Percentiles rank a stretch among this genome's conserved stretches.
Conservation (phyloP, 768 basidiomycete genomes). For the Cubamyces lactineus region DNA sequence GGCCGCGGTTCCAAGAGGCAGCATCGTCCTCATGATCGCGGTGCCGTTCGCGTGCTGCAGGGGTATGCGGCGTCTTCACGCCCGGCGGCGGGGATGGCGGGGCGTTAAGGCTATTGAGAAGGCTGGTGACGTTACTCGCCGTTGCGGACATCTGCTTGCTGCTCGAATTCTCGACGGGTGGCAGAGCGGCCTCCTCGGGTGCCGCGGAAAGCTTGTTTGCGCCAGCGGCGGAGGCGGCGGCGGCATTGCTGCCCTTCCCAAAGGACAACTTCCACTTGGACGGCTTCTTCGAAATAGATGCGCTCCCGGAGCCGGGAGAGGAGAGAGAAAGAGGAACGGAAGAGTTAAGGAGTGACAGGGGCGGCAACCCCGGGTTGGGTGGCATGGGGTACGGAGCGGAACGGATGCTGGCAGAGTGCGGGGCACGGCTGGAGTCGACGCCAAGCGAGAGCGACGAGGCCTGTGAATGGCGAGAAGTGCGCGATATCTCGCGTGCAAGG, state of each 20-base stretch:
- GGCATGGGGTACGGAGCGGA: conserved; percentile 10
- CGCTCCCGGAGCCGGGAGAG: conserved; percentile 27
- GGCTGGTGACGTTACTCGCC: conserved; percentile 74
- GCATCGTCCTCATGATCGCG: conserved; percentile 12
- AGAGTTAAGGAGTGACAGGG: conserved; percentile 26
- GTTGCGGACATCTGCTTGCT: conserved; percentile 59
- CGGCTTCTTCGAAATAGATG: conserved; percentile 69
- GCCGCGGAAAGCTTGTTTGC: conserved; percentile 19
- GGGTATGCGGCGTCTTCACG: conserved; percentile 1
- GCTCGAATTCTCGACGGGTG: conserved; percentile 2
- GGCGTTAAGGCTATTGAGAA: conserved; percentile 72
- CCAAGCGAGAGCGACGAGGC: conserved; percentile 8
- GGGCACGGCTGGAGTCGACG: conserved; percentile 28
- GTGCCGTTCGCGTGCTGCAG: conserved; percentile 7
- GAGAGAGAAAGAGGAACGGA: conserved; percentile 43
- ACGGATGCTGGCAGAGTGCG: conserved; percentile 18
- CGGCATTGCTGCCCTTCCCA: conserved; percentile 50
- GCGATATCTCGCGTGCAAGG: conserved; percentile 83
- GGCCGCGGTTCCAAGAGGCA: conserved; percentile 19
- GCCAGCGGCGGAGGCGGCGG: conserved; percentile 20
- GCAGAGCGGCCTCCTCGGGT: conserved; percentile 21
- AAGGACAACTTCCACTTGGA: conserved; percentile 88
- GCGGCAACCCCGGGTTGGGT: conserved; percentile 17
- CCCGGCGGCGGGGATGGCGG: conserved; percentile 33
- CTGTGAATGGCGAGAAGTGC: conserved; percentile 41